A percentile compares a stretch with the other conserved stretches of the same genome.
phyloP scores from a whole-genome alignment of 1,284 basidiomycete species.

The Ustilago loliicola region DNA sequence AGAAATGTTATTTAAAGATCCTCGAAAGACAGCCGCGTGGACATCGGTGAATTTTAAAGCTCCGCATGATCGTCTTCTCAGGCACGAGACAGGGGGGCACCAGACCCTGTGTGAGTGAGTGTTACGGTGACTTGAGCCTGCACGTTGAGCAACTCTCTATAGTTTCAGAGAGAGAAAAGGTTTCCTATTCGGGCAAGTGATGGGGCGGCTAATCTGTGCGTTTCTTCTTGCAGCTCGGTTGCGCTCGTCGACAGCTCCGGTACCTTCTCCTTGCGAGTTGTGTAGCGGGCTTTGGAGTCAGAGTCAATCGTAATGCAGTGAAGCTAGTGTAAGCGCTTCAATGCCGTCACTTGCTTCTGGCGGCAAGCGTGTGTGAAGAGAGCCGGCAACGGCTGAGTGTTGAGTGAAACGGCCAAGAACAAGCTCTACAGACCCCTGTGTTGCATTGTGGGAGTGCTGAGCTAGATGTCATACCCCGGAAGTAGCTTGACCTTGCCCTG shows the following conservation, averaged over 20 bases:
- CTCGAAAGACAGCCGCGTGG: not conserved
- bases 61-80: conserved; percentile 27
- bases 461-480: conserved; percentile 4
- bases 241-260: conserved; percentile 37
- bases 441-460: conserved; percentile 3
- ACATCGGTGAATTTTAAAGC: conserved; percentile 28
- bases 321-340: conserved; percentile 10
- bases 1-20: conserved; percentile 47
- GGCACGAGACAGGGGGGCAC: conserved; percentile 38
- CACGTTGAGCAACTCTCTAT: conserved; percentile 27
- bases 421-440: not conserved
- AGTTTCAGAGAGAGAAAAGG: not conserved
- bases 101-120: too few relatives aligned
- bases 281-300: conserved; percentile 1
- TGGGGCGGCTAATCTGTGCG: not conserved
- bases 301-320: conserved; percentile 10
- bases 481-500: not conserved
- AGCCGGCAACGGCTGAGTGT: not conserved
- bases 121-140: conserved; percentile 7
- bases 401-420: not conserved
- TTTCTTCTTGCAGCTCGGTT: conserved; percentile 12
- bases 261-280: not conserved
- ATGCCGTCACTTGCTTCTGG: not conserved
- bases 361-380: too few relatives aligned
- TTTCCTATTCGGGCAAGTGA: conserved; percentile 28